A percentile compares a stretch with the other conserved stretches of the same genome.
Evolutionary conservation across 306 rosid genomes (phyloP).

Genomic region (Arachis stenosperma): DNA sequence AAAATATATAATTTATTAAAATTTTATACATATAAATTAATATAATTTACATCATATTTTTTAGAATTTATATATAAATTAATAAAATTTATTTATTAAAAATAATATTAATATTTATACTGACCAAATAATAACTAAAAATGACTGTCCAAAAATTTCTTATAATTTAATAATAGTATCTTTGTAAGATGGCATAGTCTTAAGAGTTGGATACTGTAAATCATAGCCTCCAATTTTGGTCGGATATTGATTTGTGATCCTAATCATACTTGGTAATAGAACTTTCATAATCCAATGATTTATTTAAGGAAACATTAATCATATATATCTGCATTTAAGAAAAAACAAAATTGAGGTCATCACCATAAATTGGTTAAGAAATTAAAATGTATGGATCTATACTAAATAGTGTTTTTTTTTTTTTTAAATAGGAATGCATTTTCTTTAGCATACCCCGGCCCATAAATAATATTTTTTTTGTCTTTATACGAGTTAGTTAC

Average conservation of each 20-base stretch:
- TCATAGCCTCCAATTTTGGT: conserved; percentile 1
- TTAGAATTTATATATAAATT: no score
- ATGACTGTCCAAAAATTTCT: no score
- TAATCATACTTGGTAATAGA: conserved; percentile 17
- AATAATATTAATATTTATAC: no score
- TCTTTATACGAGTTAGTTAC: no score
- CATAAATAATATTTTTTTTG: not conserved
- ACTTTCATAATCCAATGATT: conserved; percentile 19
- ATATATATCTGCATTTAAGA: not conserved
- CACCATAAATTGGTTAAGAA: not conserved
- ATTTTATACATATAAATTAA: no score
- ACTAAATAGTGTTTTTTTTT: not conserved
- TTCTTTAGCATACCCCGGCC: not conserved
- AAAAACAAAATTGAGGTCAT: not conserved
- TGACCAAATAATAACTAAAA: no score
- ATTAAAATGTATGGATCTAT: no score
- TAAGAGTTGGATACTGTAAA: no score
- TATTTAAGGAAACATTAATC: conserved; percentile 15
- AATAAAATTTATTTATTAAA: no score
- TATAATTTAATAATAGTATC: not conserved
- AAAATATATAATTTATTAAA: no score
- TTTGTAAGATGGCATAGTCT: conserved; percentile 1
- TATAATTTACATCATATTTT: no score
- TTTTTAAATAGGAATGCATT: not conserved
- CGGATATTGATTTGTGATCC: not conserved